These are phyloP conservation scores for Tripterygium wilfordii DNA, from an alignment of 177 flowering plant species.

Conservation along the genomic window DNA sequence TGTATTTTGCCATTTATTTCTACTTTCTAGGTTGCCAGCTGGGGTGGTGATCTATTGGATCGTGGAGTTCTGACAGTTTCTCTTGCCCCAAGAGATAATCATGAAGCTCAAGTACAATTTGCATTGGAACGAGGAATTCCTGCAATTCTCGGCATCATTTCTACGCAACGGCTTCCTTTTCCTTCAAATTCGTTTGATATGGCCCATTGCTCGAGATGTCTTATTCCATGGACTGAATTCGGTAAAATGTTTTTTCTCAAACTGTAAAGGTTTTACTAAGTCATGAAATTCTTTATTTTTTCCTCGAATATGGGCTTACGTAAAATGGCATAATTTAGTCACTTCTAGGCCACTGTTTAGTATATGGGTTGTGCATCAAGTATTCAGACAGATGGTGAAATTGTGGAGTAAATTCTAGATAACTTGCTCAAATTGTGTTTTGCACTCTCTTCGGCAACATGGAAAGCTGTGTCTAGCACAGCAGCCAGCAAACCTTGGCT, in stretches of 20 bases:
- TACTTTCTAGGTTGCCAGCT: slow-evolving; percentile 81
- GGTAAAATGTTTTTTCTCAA: slow-evolving; percentile 38
- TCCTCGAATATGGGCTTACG: too few species aligned
- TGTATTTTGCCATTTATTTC: neutral
- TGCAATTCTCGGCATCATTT: slow-evolving; percentile 90
- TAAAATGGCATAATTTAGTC: too few species aligned
- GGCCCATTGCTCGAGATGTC: slow-evolving; percentile 99
- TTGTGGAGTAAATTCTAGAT: too few species aligned
- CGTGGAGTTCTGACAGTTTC: slow-evolving; percentile 88
- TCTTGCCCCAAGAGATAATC: slow-evolving; percentile 98
- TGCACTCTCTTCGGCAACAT: too few species aligned
- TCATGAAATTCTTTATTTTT: neutral
- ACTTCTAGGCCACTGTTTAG: too few species aligned
- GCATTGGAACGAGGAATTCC: slow-evolving; percentile 99
- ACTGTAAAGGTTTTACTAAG: neutral
- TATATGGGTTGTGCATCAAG: too few species aligned
- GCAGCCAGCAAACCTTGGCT: too few species aligned
- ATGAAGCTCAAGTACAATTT: slow-evolving; percentile 98
- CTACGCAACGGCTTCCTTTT: slow-evolving; percentile 96
- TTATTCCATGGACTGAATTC: slow-evolving; percentile 98
- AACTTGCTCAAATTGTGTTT: too few species aligned
- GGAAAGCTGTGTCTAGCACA: too few species aligned
- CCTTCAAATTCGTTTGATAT: slow-evolving; percentile 96
- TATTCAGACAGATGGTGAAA: too few species aligned
- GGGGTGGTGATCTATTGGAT: slow-evolving; percentile 98